Base-by-base conservation (phyloP, 805 yeast genomes). In the Yueomyces sinensis region DNA sequence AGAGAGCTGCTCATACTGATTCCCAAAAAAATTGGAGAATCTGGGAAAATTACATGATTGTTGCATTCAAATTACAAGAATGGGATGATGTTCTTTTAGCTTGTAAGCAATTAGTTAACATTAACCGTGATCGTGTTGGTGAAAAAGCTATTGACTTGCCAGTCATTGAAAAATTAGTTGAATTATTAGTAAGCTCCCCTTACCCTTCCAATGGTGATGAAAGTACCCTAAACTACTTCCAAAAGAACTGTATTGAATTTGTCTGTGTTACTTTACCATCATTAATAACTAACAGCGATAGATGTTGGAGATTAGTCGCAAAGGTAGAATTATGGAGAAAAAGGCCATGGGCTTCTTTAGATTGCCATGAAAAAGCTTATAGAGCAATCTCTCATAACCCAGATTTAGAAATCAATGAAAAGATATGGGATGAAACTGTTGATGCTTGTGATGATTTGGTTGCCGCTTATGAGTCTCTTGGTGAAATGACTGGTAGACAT, bases 51-150 rank as follows among this genome's bases (percentile, higher is more conserved):
- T 84, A 75, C 47, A 61, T 83, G 50, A 63, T 75, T 20, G 89
- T 89, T 17, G 93, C 96, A 0, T 76, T 77, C 19, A 82, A 76
- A 50, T 61, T 87, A 30, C 65, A 71, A n/a, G 82, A 82, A 48
- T 91, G 97, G 96, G 76, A 71, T 41, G 94, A 84, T 38, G 95
- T 82, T 3, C 62, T 87, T 15, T 58, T 71, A 25, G 95, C 95
- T 0, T 68, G 79, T n/a, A 68, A 65, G 40, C 72, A 73, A 42
- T 57, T 86, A 29, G 62, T 82, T 13, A 68, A 66, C 22, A 56
- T 77, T 25, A 74, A 72, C 40, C 68, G 68, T 34, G 72, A 66
- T n/a, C 56, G 65, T 18, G 62, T 57, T 14, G 75, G 82, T 13
- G 89, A 79, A 43, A 66, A 63, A 3, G 68, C 81, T 2, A 63